phyloP scores from a whole-genome alignment of 108 stramenopile genomes.

The Cyclostephanos tholiformis region DNA sequence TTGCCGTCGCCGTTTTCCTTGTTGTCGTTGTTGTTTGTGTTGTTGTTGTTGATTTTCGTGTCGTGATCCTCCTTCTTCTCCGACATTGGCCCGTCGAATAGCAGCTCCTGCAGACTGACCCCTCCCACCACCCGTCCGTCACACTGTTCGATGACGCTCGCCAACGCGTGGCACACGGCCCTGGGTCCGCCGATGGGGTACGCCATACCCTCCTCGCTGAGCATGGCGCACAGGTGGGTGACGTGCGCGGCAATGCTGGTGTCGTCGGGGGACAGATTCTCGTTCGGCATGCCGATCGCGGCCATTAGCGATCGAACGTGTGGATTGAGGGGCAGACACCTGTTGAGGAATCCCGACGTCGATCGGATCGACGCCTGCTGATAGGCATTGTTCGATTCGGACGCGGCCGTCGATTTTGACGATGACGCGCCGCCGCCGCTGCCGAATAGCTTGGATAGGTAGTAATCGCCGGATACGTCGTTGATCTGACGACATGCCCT shows the following conservation, averaged over 20 bases:
- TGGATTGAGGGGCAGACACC: constrained; percentile 72
- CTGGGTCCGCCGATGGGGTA: constrained; percentile 89
- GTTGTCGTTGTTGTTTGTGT: constrained; percentile 15
- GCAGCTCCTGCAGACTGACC: constrained; percentile 60
- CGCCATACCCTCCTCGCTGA: constrained; percentile 76
- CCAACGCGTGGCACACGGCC: constrained; percentile 80
- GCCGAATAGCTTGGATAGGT: constrained; percentile 70
- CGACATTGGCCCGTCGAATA: constrained; percentile 48
- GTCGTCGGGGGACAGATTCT: constrained; percentile 75
- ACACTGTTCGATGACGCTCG: constrained; percentile 74
- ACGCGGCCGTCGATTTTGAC: constrained; percentile 20
- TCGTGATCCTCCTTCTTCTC: constrained; percentile 8
- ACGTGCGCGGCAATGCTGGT: constrained; percentile 89
- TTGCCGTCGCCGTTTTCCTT: constrained; percentile 6
- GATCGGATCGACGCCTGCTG: constrained; percentile 66
- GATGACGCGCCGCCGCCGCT: constrained; percentile 35
- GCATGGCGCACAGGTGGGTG: constrained; percentile 64
- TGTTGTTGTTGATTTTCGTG: constrained; percentile 8
- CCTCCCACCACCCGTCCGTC: constrained; percentile 75
- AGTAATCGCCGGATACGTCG: constrained; percentile 62
- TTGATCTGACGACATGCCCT: constrained; percentile 66
- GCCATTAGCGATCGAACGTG: constrained; percentile 83
- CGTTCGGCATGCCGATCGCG: constrained; percentile 81
- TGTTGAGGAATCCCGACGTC: constrained; percentile 70
- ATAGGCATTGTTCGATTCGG: constrained; percentile 48